Percentiles rank a stretch among this genome's conserved stretches.
Conservation (phyloP, 2,329 filamentous ascomycete genomes). For the Phyllosticta capitalensis region DNA sequence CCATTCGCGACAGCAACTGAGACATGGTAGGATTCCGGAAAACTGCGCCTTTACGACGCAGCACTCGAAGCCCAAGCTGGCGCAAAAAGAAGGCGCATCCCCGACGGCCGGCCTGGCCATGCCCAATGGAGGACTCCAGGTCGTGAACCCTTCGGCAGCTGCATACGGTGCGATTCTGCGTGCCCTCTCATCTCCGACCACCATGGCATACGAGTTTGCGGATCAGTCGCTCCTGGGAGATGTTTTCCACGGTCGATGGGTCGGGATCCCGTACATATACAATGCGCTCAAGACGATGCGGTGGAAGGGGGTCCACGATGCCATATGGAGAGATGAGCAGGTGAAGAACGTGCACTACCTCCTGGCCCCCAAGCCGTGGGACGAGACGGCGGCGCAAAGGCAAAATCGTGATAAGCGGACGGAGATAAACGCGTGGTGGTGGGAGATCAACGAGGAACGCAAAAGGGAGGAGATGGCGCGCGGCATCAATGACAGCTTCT, state of each 20-base stretch:
- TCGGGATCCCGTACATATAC: conserved; percentile 50
- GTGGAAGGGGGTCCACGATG: conserved; percentile 45
- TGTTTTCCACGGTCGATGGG: conserved; percentile 48
- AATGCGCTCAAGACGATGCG: conserved; percentile 53
- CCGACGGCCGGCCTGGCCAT: conserved; percentile 45
- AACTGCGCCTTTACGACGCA: conserved; percentile 55
- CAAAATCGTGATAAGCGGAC: conserved; percentile 13
- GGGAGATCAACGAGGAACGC: conserved; percentile 42
- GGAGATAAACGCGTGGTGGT: conserved; percentile 50
- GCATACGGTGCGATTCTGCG: conserved; percentile 44
- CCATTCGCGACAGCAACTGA: neutral
- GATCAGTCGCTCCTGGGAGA: conserved; percentile 52
- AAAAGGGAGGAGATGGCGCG: conserved; percentile 36
- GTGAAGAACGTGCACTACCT: conserved; percentile 58
- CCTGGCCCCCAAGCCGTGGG: conserved; percentile 54
- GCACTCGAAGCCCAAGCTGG: conserved; percentile 40
- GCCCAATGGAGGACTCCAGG: conserved; percentile 52
- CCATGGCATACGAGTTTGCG: conserved; percentile 47
- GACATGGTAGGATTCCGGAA: conserved; percentile 35
- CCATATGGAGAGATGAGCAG: conserved; percentile 50
- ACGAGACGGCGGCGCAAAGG: conserved; percentile 39
- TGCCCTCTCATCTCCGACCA: conserved; percentile 36
- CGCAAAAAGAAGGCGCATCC: conserved; percentile 43
- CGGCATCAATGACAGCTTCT: conserved; percentile 45
- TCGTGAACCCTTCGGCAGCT: conserved; percentile 47